These are phyloP conservation scores for Alternaria postmessia DNA, from an alignment of 2,329 filamentous ascomycete genomes.

Conservation along the genomic window DNA sequence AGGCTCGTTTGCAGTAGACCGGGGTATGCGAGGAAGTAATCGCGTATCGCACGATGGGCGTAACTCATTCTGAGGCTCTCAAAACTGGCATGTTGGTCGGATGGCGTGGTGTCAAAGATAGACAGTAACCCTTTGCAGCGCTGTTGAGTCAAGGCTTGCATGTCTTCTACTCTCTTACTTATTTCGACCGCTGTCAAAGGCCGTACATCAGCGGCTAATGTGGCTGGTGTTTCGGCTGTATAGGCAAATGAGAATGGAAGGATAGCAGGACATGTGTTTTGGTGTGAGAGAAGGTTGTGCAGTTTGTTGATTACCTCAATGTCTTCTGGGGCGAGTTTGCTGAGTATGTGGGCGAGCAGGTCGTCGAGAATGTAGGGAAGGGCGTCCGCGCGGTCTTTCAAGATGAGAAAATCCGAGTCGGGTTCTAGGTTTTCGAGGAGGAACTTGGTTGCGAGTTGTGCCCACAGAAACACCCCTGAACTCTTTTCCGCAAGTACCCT, in stretches of 20 bases:
- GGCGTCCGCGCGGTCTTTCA: constrained; percentile 33
- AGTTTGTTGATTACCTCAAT: constrained; percentile 31
- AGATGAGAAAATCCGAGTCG: constrained; percentile 31
- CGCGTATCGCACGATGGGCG: constrained; percentile 33
- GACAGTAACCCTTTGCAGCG: constrained; percentile 33
- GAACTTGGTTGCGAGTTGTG: constrained; percentile 31
- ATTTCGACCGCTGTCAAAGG: constrained; percentile 30
- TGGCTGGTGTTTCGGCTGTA: constrained; percentile 27
- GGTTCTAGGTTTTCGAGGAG: constrained; percentile 32
- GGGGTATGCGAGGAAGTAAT: constrained; percentile 29
- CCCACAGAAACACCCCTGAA: constrained; percentile 39
- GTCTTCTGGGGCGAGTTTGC: constrained; percentile 28
- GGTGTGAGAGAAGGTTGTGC: constrained; percentile 33
- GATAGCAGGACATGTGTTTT: constrained; percentile 29
- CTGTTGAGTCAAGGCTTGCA: constrained; percentile 26
- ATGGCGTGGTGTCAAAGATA: constrained; percentile 30
- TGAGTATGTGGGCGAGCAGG: constrained; percentile 36
- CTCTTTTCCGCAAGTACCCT: constrained; percentile 34
- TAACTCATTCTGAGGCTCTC: constrained; percentile 34
- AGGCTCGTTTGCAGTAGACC: constrained; percentile 16
- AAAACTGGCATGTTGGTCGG: constrained; percentile 17
- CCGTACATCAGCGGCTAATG: constrained; percentile 27
- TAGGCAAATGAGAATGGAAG: constrained; percentile 36
- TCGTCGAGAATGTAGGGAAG: constrained; percentile 35
- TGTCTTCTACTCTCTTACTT: constrained; percentile 24